Percentiles rank a stretch among this genome's conserved stretches.
These are phyloP conservation scores for Orychophragmus violaceus DNA, from an alignment of 345 rosid genomes.

Conservation along the genomic window DNA sequence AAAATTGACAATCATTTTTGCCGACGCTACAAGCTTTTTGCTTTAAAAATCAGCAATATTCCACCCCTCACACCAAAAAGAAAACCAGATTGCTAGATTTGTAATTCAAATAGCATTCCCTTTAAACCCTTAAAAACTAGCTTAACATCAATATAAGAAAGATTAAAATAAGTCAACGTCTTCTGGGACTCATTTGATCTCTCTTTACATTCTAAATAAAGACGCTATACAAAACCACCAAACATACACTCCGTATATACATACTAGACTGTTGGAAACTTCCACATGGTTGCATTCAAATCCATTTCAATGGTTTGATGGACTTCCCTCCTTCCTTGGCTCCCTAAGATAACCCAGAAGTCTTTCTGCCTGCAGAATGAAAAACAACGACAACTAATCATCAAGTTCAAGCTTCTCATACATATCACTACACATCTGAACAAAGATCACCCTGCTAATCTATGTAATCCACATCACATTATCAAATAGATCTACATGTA, in stretches of 20 bases:
- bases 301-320: constrained; percentile 44
- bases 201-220: constrained; percentile 28
- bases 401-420: not conserved
- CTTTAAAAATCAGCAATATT: constrained; percentile 28
- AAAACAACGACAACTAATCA: not conserved
- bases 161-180: constrained; percentile 16
- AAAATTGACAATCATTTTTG: constrained; percentile 11
- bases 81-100: constrained; percentile 20
- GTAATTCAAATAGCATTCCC: constrained; percentile 22
- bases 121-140: constrained; percentile 32
- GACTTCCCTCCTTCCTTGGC: constrained; percentile 55
- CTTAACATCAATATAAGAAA: constrained; percentile 24
- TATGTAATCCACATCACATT: not conserved
- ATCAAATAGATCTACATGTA: not conserved
- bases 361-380: constrained; percentile 70
- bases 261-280: constrained; percentile 29
- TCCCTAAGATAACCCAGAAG: constrained; percentile 72
- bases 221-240: constrained; percentile 51
- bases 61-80: not conserved
- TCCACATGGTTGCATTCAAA: constrained; percentile 2
- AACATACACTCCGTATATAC: constrained; percentile 45
- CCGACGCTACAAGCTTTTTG: constrained; percentile 27
- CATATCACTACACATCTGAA: not conserved
- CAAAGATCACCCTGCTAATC: not conserved
- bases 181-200: constrained; percentile 13